Evolutionary conservation across 768 basidiomycete genomes (phyloP), one percentile per base, ranked within the genome.

Genomic region (Leccinum barrowsii): DNA sequence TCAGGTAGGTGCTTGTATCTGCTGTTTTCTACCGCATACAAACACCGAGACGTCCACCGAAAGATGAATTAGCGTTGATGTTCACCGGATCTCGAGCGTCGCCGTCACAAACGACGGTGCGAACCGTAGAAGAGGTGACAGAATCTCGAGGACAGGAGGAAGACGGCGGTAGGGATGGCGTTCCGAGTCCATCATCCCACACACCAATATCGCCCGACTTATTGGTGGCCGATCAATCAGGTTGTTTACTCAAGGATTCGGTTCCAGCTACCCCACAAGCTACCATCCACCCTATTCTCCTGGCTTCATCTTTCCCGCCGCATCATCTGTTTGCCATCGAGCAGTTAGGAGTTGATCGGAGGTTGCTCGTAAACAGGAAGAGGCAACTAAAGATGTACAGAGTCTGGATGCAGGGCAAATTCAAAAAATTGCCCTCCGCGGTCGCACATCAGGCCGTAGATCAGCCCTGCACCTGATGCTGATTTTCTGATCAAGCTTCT

Each of bases 331-430:
- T 98, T 72, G 69, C 78, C n/a, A 81, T 85, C n/a, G 83, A 87
- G 56, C 90, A 93, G 66, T 80, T 98, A 2, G 94, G 94, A 2
- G 83, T 94, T 6, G 97, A 99, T 76, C 79, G 94, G 7, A 81
- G 97, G 46, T 74, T 99, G 56, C 79, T 98, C 47, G 87, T 99
- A 54, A 99, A 99, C 68, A 81, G 97, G 49, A 98, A 97, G 75
- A 79, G 92, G 58, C 90, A 94, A 74, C 75, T 97, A 52, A 96
- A 96, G 74, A 99, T 99, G 97, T 98, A 96, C 70, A 80, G 97
- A 49, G 89, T 94, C 0, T 96, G 93, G 93, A 85, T 94, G 86
- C 93, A 95, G 73, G 91, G 84, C 1, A 89, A 87, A 68, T 93
- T 93, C 67, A 77, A 78, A 58, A 90, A 87, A 50, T 10, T 55